phyloP scores from a whole-genome alignment of 78 protist species.

The Corallochytrium limacisporum region DNA sequence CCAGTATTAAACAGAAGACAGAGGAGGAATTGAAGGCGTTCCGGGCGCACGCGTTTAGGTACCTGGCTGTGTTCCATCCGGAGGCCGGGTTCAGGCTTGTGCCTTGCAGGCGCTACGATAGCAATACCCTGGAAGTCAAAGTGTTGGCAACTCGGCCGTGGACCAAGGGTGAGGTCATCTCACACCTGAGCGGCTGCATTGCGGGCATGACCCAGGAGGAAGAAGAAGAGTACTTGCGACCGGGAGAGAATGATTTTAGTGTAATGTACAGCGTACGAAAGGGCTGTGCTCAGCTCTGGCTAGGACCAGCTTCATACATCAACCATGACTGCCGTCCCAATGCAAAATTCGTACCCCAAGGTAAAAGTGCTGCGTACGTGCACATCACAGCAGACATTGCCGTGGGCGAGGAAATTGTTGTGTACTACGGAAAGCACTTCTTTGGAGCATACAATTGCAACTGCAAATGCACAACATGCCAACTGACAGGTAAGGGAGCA shows the following conservation, averaged over 20 bases:
- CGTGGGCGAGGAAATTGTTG: background rate
- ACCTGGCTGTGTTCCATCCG: background rate
- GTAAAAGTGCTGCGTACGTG: conserved; percentile 4
- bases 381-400: background rate
- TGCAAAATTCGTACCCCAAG: background rate
- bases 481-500: no score
- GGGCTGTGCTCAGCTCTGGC: conserved; percentile 23
- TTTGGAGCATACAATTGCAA: background rate
- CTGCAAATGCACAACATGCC: background rate
- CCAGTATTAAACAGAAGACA: background rate
- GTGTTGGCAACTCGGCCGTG: background rate
- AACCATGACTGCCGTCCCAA: conserved; percentile 14
- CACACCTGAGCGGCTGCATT: background rate
- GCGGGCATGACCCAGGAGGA: background rate
- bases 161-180: background rate
- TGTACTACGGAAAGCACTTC: background rate
- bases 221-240: background rate
- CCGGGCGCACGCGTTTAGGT: no score
- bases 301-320: conserved; percentile 21
- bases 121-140: background rate
- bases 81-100: background rate
- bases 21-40: background rate
- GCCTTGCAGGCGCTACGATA: background rate
- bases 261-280: conserved; percentile 23
- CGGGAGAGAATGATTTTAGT: conserved; percentile 16